Conservation (phyloP, 192 early-diverging fungal species). For the Chytriomyces hyalinus region DNA sequence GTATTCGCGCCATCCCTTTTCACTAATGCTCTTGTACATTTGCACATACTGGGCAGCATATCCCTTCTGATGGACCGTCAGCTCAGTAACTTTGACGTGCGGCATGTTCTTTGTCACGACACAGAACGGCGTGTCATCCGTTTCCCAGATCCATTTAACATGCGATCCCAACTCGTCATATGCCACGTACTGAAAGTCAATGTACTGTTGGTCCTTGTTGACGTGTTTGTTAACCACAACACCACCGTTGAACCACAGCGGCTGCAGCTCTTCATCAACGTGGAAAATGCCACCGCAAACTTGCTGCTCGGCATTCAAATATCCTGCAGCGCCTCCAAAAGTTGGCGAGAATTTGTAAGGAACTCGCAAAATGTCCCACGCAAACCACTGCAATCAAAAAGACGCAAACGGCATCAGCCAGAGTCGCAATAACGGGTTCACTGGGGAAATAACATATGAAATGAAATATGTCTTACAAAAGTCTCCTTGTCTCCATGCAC, state of each 20-base stretch:
- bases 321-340: constrained; percentile 62
- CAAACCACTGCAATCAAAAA: constrained; percentile 48
- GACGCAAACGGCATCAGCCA: not conserved
- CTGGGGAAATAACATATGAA: not conserved
- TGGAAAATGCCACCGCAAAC: constrained; percentile 41
- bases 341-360: constrained; percentile 61
- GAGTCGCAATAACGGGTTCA: not conserved
- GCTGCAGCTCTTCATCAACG: constrained; percentile 27
- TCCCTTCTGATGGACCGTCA: not conserved
- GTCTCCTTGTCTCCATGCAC: constrained; percentile 27
- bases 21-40: not conserved
- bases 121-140: constrained; percentile 36
- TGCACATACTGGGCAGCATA: not conserved
- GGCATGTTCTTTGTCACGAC: not conserved
- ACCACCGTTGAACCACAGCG: constrained; percentile 45
- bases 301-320: not conserved
- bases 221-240: constrained; percentile 42
- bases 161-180: not conserved
- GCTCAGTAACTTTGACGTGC: not conserved
- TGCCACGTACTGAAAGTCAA: constrained; percentile 18
- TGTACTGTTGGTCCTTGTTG: not conserved
- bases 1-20: not conserved
- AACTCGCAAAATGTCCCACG: constrained; percentile 65
- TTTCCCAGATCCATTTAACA: constrained; percentile 44
- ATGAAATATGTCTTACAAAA: constrained; percentile 1